These are phyloP conservation scores for Tarenaya hassleriana DNA, from an alignment of 345 rosid species.

Conservation along the genomic window DNA sequence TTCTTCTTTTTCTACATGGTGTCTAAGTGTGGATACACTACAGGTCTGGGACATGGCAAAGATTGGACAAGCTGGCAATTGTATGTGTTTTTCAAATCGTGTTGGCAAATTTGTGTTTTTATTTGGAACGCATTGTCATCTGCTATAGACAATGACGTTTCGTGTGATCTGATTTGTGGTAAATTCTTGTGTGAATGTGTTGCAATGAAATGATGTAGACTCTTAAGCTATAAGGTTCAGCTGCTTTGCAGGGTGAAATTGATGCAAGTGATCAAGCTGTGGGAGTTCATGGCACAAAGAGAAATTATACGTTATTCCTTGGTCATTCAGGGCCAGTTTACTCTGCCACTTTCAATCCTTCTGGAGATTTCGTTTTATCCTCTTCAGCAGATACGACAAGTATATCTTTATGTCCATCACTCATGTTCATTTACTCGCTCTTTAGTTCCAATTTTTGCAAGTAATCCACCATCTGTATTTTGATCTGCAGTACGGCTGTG, in stretches of 20 bases:
- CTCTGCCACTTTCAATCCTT: conserved; percentile 82
- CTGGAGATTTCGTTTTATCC: conserved; percentile 83
- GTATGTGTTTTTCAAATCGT: conserved; percentile 36
- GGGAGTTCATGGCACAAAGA: conserved; percentile 47
- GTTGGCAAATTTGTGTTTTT: background rate
- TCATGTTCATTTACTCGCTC: conserved; percentile 3
- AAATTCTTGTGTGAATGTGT: conserved; percentile 17
- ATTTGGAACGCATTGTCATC: conserved; percentile 5
- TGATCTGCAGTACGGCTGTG: conserved; percentile 69
- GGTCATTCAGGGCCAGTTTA: conserved; percentile 97
- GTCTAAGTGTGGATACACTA: conserved; percentile 25
- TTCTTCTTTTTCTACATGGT: conserved; percentile 4
- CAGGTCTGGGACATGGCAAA: conserved; percentile 87
- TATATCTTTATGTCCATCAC: conserved; percentile 25
- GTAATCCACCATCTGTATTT: conserved; percentile 9
- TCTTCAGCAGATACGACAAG: conserved; percentile 95
- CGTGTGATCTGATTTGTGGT: conserved; percentile 4
- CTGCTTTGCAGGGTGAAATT: conserved; percentile 65
- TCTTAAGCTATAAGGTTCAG: conserved; percentile 38
- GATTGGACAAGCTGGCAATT: conserved; percentile 52
- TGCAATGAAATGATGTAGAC: conserved; percentile 6
- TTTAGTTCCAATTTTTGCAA: conserved; percentile 11
- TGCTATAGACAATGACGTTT: background rate
- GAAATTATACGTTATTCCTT: conserved; percentile 63
- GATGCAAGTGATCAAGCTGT: conserved; percentile 44